Evolutionary conservation across 1,139 yeast species (phyloP).

Genomic region (Lodderomyces beijingensis): DNA sequence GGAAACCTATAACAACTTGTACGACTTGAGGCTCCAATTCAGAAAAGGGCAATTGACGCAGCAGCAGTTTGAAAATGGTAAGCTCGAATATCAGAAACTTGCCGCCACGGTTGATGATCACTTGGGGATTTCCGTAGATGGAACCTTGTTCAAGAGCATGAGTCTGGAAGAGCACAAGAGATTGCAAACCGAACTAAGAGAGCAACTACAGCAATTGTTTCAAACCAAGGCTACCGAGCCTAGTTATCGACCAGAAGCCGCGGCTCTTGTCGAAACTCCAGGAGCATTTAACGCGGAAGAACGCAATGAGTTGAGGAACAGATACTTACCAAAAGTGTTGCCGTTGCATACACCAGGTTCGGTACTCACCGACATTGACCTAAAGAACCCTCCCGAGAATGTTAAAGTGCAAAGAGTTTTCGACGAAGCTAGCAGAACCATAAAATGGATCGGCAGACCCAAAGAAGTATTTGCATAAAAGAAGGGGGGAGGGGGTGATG

Average conservation of each 20-base stretch:
- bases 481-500: not conserved
- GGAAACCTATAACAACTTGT: conserved; percentile 48
- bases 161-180: not conserved
- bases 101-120: conserved; percentile 5
- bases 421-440: conserved; percentile 25
- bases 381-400: conserved; percentile 31
- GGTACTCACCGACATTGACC: conserved; percentile 23
- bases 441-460: conserved; percentile 35
- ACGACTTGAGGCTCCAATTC: conserved; percentile 42
- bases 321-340: conserved; percentile 31
- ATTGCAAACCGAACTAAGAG: not conserved
- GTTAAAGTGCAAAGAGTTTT: conserved; percentile 30
- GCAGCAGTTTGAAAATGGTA: conserved; percentile 21
- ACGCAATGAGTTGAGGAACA: conserved; percentile 19
- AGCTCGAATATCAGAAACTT: conserved; percentile 5
- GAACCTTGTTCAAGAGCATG: not conserved
- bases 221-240: conserved; percentile 3
- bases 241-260: conserved; percentile 24
- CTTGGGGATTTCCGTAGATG: not conserved
- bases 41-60: conserved; percentile 37
- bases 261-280: conserved; percentile 28
- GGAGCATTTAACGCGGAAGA: conserved; percentile 28
- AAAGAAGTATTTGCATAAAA: conserved; percentile 22
- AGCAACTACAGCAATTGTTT: not conserved
- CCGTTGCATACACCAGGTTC: conserved; percentile 36